Evolutionary conservation across 495 filamentous ascomycete genomes (phyloP).

Genomic region (Aspergillus diversus): DNA sequence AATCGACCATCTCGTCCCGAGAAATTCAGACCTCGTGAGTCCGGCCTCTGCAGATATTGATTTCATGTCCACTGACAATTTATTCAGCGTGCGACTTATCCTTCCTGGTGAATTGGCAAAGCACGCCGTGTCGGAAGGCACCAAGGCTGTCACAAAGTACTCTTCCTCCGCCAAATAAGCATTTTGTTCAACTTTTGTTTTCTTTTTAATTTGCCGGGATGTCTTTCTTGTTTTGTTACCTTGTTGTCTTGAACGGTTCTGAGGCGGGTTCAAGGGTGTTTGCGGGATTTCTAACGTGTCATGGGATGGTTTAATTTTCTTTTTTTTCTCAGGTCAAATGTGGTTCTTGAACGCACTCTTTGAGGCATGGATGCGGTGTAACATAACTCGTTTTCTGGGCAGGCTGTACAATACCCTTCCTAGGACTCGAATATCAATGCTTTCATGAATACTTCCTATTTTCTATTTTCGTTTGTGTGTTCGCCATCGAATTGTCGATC

Average conservation of each 20-base stretch:
- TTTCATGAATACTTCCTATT: slow-evolving; percentile 40
- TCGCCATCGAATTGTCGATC: neutral
- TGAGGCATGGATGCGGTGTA: slow-evolving; percentile 73
- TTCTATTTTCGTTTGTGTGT: neutral
- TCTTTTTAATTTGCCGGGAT: slow-evolving; percentile 50
- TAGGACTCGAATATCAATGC: slow-evolving; percentile 56
- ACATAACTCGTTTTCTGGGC: slow-evolving; percentile 65
- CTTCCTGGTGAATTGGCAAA: slow-evolving; percentile 98
- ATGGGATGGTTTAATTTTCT: slow-evolving; percentile 74
- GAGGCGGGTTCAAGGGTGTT: slow-evolving; percentile 68
- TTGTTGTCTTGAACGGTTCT: slow-evolving; percentile 62
- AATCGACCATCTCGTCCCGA: slow-evolving; percentile 98
- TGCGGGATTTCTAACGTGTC: slow-evolving; percentile 82
- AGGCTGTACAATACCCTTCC: slow-evolving; percentile 41
- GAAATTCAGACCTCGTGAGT: slow-evolving; percentile 97
- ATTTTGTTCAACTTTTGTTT: slow-evolving; percentile 43
- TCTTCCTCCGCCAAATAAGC: slow-evolving; percentile 98
- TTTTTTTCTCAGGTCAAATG: slow-evolving; percentile 67
- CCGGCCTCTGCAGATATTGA: neutral
- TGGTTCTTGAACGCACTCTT: slow-evolving; percentile 55
- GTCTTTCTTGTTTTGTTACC: slow-evolving; percentile 52
- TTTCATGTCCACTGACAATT: slow-evolving; percentile 21
- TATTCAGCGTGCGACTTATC: slow-evolving; percentile 80
- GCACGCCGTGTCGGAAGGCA: slow-evolving; percentile 99
- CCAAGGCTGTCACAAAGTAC: slow-evolving; percentile 99